A percentile compares a stretch with the other conserved stretches of the same genome.
Conservation (phyloP, 1,139 yeast species). For the Candida sp. region DNA sequence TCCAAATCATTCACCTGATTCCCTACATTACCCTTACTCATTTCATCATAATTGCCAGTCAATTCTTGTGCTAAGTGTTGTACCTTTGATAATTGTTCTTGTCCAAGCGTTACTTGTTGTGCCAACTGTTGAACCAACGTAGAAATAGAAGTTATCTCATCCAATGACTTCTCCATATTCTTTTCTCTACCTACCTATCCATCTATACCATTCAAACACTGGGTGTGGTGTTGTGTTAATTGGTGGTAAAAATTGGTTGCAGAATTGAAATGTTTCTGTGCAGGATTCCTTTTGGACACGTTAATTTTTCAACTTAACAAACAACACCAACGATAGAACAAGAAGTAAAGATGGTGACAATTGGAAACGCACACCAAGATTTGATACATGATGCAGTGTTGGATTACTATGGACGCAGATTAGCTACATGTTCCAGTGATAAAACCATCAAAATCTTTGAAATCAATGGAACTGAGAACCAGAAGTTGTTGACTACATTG, state of each 20-base stretch:
- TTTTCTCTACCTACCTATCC: background rate
- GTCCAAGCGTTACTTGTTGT: constrained; percentile 18
- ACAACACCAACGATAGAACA: background rate
- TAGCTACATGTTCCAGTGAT: constrained; percentile 96
- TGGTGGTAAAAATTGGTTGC: too few species aligned
- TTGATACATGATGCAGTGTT: constrained; percentile 95
- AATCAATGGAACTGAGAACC: constrained; percentile 76
- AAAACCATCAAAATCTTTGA: constrained; percentile 92
- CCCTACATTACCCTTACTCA: background rate
- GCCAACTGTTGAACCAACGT: constrained; percentile 17
- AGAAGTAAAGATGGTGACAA: constrained; percentile 52
- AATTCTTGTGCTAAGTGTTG: constrained; percentile 19
- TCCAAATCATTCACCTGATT: constrained; percentile 1
- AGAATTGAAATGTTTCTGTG: too few species aligned
- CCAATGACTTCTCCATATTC: constrained; percentile 19
- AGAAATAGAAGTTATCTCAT: constrained; percentile 19
- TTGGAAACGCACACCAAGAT: constrained; percentile 82
- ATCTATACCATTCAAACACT: too few species aligned
- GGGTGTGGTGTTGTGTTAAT: too few species aligned
- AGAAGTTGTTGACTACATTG: constrained; percentile 76
- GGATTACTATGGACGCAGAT: constrained; percentile 92
- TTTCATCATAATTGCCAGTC: constrained; percentile 5
- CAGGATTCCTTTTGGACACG: background rate
- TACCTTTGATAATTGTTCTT: constrained; percentile 16
- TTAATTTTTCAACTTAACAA: background rate